Percentiles rank a stretch among this genome's conserved stretches.
Conservation (phyloP, 2,329 filamentous ascomycete genomes). For the Stagonosporopsis rhizophila region DNA sequence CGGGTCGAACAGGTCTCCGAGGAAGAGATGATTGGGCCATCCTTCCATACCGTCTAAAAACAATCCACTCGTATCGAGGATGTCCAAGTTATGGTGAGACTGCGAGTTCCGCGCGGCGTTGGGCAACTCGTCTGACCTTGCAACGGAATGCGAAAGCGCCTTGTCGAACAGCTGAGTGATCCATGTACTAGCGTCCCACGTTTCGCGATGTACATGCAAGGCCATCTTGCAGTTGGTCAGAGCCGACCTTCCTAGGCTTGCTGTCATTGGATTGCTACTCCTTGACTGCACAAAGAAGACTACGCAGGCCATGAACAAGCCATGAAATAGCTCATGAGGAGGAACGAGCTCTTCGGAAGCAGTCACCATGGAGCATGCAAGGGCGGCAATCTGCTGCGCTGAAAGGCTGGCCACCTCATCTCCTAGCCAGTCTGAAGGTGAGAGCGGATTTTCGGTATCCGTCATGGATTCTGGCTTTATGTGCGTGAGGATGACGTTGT, state of each 20-base stretch:
- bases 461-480: slow-evolving; percentile 6
- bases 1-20: slow-evolving; percentile 8
- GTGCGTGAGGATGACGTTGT: slow-evolving; percentile 9
- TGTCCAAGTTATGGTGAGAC: neutral
- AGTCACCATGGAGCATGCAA: slow-evolving; percentile 14
- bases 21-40: slow-evolving; percentile 10
- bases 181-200: slow-evolving; percentile 12
- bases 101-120: neutral
- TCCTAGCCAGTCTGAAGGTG: slow-evolving; percentile 12
- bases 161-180: slow-evolving; percentile 12
- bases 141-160: slow-evolving; percentile 1
- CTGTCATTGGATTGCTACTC: slow-evolving; percentile 3
- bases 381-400: slow-evolving; percentile 8
- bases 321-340: slow-evolving; percentile 15
- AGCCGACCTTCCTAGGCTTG: slow-evolving; percentile 8
- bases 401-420: slow-evolving; percentile 10
- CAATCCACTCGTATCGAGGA: neutral
- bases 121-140: neutral
- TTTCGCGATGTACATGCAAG: slow-evolving; percentile 9
- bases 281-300: slow-evolving; percentile 11
- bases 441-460: neutral
- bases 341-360: slow-evolving; percentile 8
- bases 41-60: slow-evolving; percentile 10
- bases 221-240: slow-evolving; percentile 15
- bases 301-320: slow-evolving; percentile 9